Percentiles rank a stretch among this genome's conserved stretches.
Evolutionary conservation across 1,284 basidiomycete genomes (phyloP).

Genomic region (Microbotryomycetes sp.): DNA sequence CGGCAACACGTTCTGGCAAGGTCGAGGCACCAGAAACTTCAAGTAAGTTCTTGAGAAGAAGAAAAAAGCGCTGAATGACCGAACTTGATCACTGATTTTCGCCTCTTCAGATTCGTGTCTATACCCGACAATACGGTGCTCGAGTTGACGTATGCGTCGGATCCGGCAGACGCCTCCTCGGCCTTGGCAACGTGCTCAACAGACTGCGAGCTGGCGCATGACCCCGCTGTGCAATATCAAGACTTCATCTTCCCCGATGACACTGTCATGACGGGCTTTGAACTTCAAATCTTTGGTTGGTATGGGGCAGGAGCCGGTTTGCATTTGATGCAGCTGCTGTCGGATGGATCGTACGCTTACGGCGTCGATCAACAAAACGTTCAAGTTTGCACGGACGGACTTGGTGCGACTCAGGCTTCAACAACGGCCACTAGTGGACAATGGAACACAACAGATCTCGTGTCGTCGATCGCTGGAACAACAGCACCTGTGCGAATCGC

Average conservation of each 20-base stretch:
- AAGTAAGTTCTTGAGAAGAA: constrained; percentile 56
- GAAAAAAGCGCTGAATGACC: too few relatives aligned
- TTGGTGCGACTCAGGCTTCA: constrained; percentile 14
- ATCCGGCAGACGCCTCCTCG: constrained; percentile 33
- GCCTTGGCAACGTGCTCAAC: constrained; percentile 39
- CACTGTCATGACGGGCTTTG: constrained; percentile 68
- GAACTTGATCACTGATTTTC: background rate
- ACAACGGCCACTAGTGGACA: constrained; percentile 13
- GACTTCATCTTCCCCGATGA: constrained; percentile 70
- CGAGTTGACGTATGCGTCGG: constrained; percentile 31
- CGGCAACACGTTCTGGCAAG: constrained; percentile 77
- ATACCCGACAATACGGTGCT: constrained; percentile 38
- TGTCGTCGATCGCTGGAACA: constrained; percentile 58
- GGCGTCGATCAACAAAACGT: constrained; percentile 57
- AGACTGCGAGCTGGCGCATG: constrained; percentile 42
- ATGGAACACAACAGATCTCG: constrained; percentile 23
- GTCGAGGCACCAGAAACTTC: constrained; percentile 76
- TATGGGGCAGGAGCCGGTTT: constrained; percentile 72
- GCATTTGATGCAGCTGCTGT: constrained; percentile 81
- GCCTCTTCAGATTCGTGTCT: constrained; percentile 32
- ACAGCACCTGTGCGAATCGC: constrained; percentile 67
- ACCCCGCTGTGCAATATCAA: constrained; percentile 67
- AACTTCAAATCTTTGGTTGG: constrained; percentile 71
- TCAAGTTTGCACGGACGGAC: constrained; percentile 62
- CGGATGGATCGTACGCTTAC: constrained; percentile 66